phyloP scores from a whole-genome alignment of 2,329 filamentous ascomycete genomes.

The Penicillium sp. region DNA sequence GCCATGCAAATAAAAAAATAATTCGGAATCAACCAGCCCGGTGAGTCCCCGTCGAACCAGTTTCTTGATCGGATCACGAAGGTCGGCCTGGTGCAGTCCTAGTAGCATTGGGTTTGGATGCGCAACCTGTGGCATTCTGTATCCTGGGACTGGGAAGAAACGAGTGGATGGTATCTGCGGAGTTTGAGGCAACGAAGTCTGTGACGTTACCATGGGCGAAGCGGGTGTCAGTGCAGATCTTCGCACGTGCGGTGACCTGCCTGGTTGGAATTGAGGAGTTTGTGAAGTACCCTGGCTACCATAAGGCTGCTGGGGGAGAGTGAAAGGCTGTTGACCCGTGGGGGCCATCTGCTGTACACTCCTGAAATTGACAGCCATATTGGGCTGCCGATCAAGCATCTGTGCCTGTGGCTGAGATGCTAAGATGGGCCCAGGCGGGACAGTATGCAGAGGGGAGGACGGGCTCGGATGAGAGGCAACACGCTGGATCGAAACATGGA shows the following conservation, averaged over 20 bases:
- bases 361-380: background rate
- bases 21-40: conserved; percentile 28
- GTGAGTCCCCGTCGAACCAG: conserved; percentile 27
- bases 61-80: conserved; percentile 57
- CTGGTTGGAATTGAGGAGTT: background rate
- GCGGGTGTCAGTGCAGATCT: background rate
- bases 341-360: background rate
- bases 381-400: background rate
- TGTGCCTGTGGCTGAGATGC: background rate
- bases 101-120: conserved; percentile 19
- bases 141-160: conserved; percentile 17
- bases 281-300: background rate
- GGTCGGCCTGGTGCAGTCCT: conserved; percentile 60
- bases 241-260: background rate
- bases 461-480: background rate
- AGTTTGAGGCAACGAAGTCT: background rate
- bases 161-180: background rate
- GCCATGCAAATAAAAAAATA: conserved; percentile 43
- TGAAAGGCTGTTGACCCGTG: background rate
- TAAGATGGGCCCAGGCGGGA: background rate
- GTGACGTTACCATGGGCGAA: background rate
- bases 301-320: background rate
- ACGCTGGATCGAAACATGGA: background rate
- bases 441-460: background rate
- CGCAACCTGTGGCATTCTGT: conserved; percentile 20